Conservation (phyloP, 2,329 filamentous ascomycete species). For the Colletotrichum sp. region DNA sequence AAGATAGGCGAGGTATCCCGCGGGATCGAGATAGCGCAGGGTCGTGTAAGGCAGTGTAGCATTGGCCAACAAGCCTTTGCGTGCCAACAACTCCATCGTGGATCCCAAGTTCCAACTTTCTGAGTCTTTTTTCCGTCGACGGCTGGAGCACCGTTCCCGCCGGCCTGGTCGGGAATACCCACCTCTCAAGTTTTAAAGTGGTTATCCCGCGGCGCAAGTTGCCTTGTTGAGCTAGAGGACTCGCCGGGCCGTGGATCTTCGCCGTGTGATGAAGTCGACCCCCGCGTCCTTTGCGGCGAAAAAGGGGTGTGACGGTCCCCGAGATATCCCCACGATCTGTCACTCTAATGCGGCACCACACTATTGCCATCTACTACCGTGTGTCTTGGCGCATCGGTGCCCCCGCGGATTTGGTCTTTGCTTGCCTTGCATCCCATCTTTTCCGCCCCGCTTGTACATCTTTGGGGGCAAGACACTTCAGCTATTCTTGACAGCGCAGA, state of each 20-base stretch:
- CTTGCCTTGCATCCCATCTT: not conserved
- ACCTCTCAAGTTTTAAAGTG: not conserved
- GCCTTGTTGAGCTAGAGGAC: not conserved
- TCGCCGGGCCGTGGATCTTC: not conserved
- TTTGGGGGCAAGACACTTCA: not conserved
- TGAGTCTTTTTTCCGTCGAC: not conserved
- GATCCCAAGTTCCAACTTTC: not conserved
- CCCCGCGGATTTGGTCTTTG: not conserved
- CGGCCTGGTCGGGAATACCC: not conserved
- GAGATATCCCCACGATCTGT: conserved; percentile 6
- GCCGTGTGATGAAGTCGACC: not conserved
- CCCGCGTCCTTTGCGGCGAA: not conserved
- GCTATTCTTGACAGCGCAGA: conserved; percentile 2
- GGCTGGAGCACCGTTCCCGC: not conserved
- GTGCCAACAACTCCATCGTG: not conserved
- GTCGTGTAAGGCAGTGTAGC: not conserved
- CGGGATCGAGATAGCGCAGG: not conserved
- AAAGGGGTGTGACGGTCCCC: not conserved
- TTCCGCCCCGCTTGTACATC: not conserved
- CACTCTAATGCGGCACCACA: not conserved
- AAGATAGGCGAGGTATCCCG: conserved; percentile 8
- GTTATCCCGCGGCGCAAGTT: not conserved
- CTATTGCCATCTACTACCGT: not conserved
- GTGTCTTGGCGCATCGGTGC: not conserved
- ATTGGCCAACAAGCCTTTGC: not conserved